Percentiles rank a stretch among this genome's conserved stretches.
Evolutionary conservation across 2,329 filamentous ascomycete genomes (phyloP).

Genomic region (Pyrenochaeta sp.): DNA sequence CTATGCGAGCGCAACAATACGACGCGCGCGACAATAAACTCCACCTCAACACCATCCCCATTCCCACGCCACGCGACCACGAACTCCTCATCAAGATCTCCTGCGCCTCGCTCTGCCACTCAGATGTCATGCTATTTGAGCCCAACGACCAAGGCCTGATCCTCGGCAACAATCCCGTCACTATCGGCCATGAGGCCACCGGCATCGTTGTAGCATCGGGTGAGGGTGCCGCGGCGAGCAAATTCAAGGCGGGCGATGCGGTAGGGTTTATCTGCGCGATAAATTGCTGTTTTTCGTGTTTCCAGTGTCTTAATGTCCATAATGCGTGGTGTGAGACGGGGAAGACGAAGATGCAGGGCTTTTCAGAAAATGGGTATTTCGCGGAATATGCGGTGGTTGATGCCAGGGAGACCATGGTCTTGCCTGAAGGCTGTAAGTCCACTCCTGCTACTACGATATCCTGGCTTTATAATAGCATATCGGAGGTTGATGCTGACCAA

Average conservation of each 20-base stretch:
- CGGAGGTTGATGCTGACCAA: too few relatives aligned
- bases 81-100: constrained; percentile 51
- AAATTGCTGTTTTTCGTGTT: constrained; percentile 44
- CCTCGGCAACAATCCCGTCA: constrained; percentile 39
- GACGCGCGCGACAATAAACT: constrained; percentile 45
- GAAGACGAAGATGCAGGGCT: constrained; percentile 41
- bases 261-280: constrained; percentile 43
- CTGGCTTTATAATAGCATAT: constrained; percentile 16
- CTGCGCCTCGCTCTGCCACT: constrained; percentile 52
- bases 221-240: constrained; percentile 28
- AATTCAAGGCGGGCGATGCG: constrained; percentile 41
- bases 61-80: constrained; percentile 53
- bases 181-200: constrained; percentile 44
- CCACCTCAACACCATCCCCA: constrained; percentile 54
- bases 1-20: constrained; percentile 41
- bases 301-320: constrained; percentile 37
- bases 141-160: constrained; percentile 44
- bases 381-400: constrained; percentile 41
- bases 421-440: constrained; percentile 36
- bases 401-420: constrained; percentile 35
- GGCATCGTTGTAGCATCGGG: constrained; percentile 36
- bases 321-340: constrained; percentile 39
- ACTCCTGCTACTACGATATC: not conserved
- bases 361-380: constrained; percentile 37
- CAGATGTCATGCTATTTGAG: constrained; percentile 49